These are phyloP conservation scores for Globisporangium spiculum DNA, from an alignment of 352 stramenopile species.

Conservation along the genomic window DNA sequence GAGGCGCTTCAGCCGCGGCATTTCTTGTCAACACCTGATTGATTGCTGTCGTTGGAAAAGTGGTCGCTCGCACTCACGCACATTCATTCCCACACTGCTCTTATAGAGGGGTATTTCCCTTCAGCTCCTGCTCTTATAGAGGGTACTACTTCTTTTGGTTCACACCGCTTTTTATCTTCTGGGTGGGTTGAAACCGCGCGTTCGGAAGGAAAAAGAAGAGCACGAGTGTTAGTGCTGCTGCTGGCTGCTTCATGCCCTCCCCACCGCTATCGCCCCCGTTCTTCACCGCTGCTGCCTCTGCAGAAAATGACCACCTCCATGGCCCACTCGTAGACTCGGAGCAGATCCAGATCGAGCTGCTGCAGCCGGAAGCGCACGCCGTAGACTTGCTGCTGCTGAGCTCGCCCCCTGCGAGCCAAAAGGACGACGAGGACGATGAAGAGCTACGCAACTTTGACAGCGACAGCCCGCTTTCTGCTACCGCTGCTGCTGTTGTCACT, in stretches of 20 bases:
- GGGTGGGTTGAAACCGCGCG: constrained; percentile 15
- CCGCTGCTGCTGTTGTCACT: constrained; percentile 2
- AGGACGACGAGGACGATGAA: constrained; percentile 22
- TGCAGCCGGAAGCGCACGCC: not conserved
- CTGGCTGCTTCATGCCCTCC: constrained; percentile 7
- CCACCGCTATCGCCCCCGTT: not conserved
- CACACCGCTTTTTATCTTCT: constrained; percentile 5
- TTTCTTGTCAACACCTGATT: constrained; percentile 11
- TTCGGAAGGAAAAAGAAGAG: constrained; percentile 4
- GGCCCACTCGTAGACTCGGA: not conserved
- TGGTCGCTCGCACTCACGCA: not conserved
- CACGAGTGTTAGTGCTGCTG: not conserved
- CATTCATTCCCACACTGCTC: not conserved
- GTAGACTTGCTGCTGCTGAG: constrained; percentile 10
- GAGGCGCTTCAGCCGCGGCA: constrained; percentile 41
- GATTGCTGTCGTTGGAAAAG: not conserved
- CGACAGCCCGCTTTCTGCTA: constrained; percentile 4
- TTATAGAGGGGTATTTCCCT: constrained; percentile 8
- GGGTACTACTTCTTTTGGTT: constrained; percentile 6
- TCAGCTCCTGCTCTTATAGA: constrained; percentile 9
- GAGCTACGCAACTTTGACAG: constrained; percentile 20
- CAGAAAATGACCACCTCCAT: not conserved
- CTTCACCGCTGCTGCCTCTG: not conserved
- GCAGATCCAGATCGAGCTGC: not conserved
- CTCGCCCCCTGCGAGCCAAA: constrained; percentile 10